phyloP scores from a whole-genome alignment of 176 grass and related monocot genomes.

The Carex scoparia region DNA sequence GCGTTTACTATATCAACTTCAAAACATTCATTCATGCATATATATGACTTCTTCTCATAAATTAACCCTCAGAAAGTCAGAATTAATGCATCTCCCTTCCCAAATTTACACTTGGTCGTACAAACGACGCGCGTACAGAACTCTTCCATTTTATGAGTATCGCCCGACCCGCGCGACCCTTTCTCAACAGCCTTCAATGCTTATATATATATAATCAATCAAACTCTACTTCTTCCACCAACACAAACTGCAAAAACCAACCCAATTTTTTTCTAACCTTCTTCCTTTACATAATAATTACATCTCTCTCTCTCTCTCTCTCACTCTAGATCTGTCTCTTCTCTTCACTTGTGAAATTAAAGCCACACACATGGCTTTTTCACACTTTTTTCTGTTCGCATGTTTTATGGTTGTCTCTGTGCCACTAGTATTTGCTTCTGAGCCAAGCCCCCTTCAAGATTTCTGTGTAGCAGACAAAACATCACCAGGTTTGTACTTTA shows the following conservation, averaged over 20 bases:
- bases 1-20: too few relatives aligned
- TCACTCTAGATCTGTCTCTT: neutral
- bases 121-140: neutral
- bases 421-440: neutral
- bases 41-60: neutral
- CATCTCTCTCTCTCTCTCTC: neutral
- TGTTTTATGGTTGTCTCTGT: neutral
- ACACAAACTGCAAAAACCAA: neutral
- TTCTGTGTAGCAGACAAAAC: constrained; percentile 22
- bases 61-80: neutral
- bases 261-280: neutral
- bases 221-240: too few relatives aligned
- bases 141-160: neutral
- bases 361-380: neutral
- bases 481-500: neutral
- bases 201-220: too few relatives aligned
- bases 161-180: neutral
- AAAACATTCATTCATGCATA: too few relatives aligned
- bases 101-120: neutral
- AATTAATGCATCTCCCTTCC: too few relatives aligned
- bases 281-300: neutral
- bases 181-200: too few relatives aligned
- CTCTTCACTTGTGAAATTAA: neutral
- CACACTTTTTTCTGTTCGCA: neutral
- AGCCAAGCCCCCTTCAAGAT: constrained; percentile 18